Conservation (phyloP, 2,329 filamentous ascomycete species). For the Aspergillus hiratsukae region DNA sequence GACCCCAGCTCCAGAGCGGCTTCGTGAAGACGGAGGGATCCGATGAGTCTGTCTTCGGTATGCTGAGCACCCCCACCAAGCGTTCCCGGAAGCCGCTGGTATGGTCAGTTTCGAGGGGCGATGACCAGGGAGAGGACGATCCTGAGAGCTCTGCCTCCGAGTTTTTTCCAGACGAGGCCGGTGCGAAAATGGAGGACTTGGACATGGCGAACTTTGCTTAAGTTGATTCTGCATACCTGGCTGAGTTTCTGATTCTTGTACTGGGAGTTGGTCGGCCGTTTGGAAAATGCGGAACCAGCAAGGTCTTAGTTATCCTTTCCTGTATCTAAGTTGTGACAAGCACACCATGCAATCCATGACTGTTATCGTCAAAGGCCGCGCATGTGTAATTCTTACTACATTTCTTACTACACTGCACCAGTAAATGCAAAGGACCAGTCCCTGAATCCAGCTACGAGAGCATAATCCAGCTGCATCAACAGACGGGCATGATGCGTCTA, state of each 20-base stretch:
- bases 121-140: conserved; percentile 2
- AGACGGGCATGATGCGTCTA: not conserved
- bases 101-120: conserved; percentile 17
- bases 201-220: conserved; percentile 5
- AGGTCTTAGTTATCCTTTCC: not conserved
- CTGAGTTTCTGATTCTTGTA: not conserved
- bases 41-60: not conserved
- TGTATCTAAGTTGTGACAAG: not conserved
- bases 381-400: no score
- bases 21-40: conserved; percentile 1
- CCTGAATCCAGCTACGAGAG: not conserved
- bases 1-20: not conserved
- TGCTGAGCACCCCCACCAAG: conserved; percentile 11
- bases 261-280: not conserved
- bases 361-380: not conserved
- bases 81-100: conserved; percentile 16
- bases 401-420: no score
- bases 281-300: not conserved
- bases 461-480: not conserved
- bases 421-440: not conserved
- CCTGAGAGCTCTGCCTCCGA: conserved; percentile 18
- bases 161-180: conserved; percentile 14
- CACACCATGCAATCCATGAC: not conserved
- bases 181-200: conserved; percentile 1
- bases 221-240: not conserved